Percentiles rank a stretch among this genome's conserved stretches.
Conservation (phyloP, 768 basidiomycete genomes). For the Termitomyces titanicus region DNA sequence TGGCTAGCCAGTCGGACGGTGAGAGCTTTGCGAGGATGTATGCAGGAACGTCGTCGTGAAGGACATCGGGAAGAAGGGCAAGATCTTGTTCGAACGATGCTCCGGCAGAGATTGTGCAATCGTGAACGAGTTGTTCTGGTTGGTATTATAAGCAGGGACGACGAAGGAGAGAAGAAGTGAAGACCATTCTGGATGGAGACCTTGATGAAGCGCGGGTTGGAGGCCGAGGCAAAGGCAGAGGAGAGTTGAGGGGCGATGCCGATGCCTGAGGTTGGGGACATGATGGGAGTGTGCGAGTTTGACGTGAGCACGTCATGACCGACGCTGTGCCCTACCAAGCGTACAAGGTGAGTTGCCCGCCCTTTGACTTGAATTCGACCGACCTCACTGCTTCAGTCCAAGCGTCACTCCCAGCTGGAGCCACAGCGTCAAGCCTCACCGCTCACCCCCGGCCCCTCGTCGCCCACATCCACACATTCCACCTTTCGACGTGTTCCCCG, state of each 20-base stretch:
- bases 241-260: conserved; percentile 55
- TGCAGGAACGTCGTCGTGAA: conserved; percentile 63
- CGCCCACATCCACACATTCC: conserved; percentile 25
- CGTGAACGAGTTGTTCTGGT: conserved; percentile 67
- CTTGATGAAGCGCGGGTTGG: conserved; percentile 70
- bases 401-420: neutral
- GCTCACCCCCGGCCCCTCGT: conserved; percentile 26
- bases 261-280: conserved; percentile 79
- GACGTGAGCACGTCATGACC: conserved; percentile 19
- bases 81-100: conserved; percentile 65
- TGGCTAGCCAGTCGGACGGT: conserved; percentile 63
- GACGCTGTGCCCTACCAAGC: conserved; percentile 46
- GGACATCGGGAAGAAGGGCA: conserved; percentile 42
- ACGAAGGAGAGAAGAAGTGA: conserved; percentile 9
- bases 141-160: conserved; percentile 13
- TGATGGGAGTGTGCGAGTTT: conserved; percentile 23
- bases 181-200: conserved; percentile 74
- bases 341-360: conserved; percentile 36
- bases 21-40: conserved; percentile 71
- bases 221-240: conserved; percentile 53
- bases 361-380: rapidly evolving
- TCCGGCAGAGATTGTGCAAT: conserved; percentile 42
- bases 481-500: conserved; percentile 49
- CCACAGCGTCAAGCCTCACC: neutral
- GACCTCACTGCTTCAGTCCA: neutral